These are phyloP conservation scores for Gnomoniopsis sp. DNA, from an alignment of 2,329 filamentous ascomycete genomes.

Conservation along the genomic window DNA sequence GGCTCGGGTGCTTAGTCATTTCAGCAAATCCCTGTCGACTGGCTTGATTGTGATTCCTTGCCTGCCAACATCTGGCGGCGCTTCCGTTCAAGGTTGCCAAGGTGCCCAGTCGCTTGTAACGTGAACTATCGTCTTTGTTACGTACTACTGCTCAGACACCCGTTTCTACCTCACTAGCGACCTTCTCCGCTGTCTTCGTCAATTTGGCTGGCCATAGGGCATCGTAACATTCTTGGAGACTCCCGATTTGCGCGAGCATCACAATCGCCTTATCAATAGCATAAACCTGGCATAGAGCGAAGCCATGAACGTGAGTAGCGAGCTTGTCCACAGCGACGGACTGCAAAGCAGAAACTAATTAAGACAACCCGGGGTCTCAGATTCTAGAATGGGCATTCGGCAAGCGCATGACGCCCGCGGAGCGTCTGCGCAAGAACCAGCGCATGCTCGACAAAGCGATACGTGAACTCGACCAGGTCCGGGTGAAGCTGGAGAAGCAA, in stretches of 20 bases:
- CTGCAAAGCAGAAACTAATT: constrained; percentile 18
- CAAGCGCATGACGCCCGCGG: constrained; percentile 96
- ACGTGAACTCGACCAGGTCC: constrained; percentile 89
- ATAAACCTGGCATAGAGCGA: constrained; percentile 18
- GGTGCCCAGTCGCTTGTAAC: background rate
- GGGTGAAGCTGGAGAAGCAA: constrained; percentile 95
- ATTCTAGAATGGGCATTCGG: constrained; percentile 99
- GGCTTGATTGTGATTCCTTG: too few species aligned
- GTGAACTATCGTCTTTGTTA: background rate
- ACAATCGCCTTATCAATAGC: constrained; percentile 9
- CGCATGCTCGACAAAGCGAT: constrained; percentile 96
- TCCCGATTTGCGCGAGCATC: constrained; percentile 1
- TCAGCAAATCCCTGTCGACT: too few species aligned
- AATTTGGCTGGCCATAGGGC: background rate
- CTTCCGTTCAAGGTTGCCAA: background rate
- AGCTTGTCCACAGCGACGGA: background rate
- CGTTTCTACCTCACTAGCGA: background rate
- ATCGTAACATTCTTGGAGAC: background rate
- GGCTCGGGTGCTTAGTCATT: too few species aligned
- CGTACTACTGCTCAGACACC: background rate
- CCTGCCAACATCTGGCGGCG: too few species aligned
- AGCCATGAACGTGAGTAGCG: constrained; percentile 51
- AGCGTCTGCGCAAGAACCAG: constrained; percentile 90
- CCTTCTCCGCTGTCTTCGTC: background rate
- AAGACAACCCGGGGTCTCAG: constrained; percentile 42